Base-by-base conservation (phyloP, 2,329 filamentous ascomycete genomes). In the Reticulascus tulasneorum region DNA sequence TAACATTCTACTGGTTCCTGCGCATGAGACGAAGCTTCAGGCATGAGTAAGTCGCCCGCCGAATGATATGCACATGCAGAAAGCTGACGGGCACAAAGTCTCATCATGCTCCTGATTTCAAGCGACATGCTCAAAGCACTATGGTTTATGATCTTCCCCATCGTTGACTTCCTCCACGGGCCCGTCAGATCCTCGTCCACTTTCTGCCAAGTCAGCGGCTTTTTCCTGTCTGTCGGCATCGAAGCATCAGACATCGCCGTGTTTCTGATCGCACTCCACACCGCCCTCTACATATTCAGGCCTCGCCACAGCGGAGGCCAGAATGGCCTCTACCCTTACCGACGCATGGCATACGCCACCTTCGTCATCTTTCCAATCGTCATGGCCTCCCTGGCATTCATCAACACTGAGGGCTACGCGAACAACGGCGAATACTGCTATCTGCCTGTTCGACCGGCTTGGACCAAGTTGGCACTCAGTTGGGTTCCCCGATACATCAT, bases 401-500 rank as follows among this genome's bases (percentile, higher is more conserved):
- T 80, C 48, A 74, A 77, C 39, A 60, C 63, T 6, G 55, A 57
- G 2, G 77, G 69, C 3, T 88, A 83, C 50, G 62, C 74, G 28
- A 75, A 79, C 16, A 71, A 77, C 31, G 82, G 80, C 2, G 74
- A 79, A 15, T 84, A 80, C 48, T 91, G 86, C 56, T 82, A 82
- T 44, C 65, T 90, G 4, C 82, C 84, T 0, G 64, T 75, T 12
- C 67, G 74, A 4, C 80, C 82, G 0, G 70, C 71, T 42, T 90
- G 85, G 86, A 82, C 82, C 44, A 71, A 79, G 27, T 63, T 82
- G 12, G 78, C 74, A 0, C 64, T 90, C 3, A 75, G 75, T 38
- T 91, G 86, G 85, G 70, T 85, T 7, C 86, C 85, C 23, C 73
- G 85, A 32, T 88, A 88, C 45, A 47, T 85, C 23, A 79, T 88